A percentile compares a stretch with the other conserved stretches of the same genome.
phyloP scores from a whole-genome alignment of 1,284 basidiomycete species.

The Stygiomarasmius scandens region DNA sequence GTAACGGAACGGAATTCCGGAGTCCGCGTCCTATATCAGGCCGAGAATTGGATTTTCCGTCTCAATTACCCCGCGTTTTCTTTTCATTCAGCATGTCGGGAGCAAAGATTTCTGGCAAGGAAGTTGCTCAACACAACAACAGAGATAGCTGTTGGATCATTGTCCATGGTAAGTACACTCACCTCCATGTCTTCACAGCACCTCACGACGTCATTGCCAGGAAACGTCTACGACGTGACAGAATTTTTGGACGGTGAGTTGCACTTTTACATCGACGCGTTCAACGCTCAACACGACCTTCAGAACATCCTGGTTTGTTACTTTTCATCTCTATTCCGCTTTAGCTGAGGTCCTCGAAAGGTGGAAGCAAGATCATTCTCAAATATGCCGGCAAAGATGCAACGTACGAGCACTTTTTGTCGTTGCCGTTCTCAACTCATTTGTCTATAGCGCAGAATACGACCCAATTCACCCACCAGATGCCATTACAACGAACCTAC shows the following conservation, averaged over 20 bases:
- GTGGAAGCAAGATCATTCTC: conserved; percentile 40
- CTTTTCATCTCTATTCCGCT: neutral
- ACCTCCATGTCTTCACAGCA: conserved; percentile 30
- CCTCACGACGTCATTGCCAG: conserved; percentile 29
- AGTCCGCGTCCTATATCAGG: neutral
- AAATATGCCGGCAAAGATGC: conserved; percentile 83
- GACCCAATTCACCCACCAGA: conserved; percentile 90
- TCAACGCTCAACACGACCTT: neutral
- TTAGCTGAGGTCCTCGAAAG: conserved; percentile 12
- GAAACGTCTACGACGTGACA: conserved; percentile 77
- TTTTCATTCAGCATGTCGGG: neutral
- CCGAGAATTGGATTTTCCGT: neutral
- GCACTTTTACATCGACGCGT: neutral
- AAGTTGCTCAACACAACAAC: conserved; percentile 71
- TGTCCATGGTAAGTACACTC: conserved; percentile 65
- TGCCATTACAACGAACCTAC: conserved; percentile 82
- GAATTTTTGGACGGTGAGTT: conserved; percentile 66
- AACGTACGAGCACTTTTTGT: conserved; percentile 47
- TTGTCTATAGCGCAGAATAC: conserved; percentile 62
- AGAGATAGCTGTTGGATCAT: conserved; percentile 87
- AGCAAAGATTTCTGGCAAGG: conserved; percentile 48
- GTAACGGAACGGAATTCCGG: neutral
- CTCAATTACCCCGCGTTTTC: neutral
- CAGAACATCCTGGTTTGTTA: conserved; percentile 69
- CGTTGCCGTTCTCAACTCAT: neutral